A percentile compares a stretch with the other conserved stretches of the same genome.
Evolutionary conservation across 225 moss, liverwort and hornwort species (phyloP).

Genomic region (Polytrichum formosum): DNA sequence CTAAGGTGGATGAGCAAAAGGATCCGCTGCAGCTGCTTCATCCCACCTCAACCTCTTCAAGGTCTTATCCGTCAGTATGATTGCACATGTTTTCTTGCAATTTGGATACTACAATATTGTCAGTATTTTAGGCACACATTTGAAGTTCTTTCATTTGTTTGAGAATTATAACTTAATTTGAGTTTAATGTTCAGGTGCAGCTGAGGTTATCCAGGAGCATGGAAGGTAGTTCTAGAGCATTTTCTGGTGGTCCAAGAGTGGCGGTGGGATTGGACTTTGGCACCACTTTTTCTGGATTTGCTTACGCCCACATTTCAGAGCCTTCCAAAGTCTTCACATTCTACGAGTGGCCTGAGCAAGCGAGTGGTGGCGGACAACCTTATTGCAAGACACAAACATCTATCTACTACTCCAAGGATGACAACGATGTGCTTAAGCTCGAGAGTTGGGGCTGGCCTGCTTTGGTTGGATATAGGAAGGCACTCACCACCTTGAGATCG

Average conservation of each 20-base stretch:
- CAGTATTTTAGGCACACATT: no score
- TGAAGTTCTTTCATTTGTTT: no score
- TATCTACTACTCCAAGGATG: constrained; percentile 1
- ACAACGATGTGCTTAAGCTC: not conserved
- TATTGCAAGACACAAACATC: constrained; percentile 4
- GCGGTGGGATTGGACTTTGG: constrained; percentile 26
- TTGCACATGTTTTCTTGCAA: no score
- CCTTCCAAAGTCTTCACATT: constrained; percentile 1
- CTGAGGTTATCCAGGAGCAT: no score
- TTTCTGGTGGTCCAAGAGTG: not conserved
- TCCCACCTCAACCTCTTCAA: no score
- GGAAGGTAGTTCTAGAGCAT: no score
- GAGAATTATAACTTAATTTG: no score
- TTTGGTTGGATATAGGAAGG: not conserved
- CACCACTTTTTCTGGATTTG: constrained; percentile 21
- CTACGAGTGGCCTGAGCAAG: constrained; percentile 5
- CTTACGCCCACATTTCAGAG: constrained; percentile 4
- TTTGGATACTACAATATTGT: no score
- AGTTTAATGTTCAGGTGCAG: no score
- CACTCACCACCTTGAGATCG: not conserved
- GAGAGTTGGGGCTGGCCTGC: constrained; percentile 7
- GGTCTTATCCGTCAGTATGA: no score
- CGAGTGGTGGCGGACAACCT: not conserved
- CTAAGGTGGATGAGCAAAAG: no score
- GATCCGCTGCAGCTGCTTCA: no score